Base-by-base conservation (phyloP, 2,329 filamentous ascomycete genomes). In the Stagonosporopsis rhizophila region DNA sequence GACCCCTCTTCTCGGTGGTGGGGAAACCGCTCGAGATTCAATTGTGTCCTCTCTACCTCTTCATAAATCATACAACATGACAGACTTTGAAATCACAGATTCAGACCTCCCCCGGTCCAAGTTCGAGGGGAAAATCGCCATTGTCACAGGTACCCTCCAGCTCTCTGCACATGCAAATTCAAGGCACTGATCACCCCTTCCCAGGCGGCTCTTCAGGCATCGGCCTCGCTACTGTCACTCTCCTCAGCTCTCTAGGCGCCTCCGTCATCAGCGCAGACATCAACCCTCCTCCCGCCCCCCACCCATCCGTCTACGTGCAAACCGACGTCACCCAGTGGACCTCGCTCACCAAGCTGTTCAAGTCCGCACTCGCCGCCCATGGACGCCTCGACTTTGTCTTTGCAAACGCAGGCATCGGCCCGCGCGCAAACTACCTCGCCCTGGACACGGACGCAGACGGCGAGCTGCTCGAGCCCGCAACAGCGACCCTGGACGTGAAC, bases 131-230 rank as follows among this genome's bases (percentile, higher is more conserved):
- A 68, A 68, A 37, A 56, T 68, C 32, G 62, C 54, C 11, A 53
- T 68, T 17, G 47, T 68, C 34, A 68, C 65, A 42, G 65, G 65
- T 68, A 57, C 8, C 0, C 27, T 30, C 4, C 17, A 19, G 15
- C 11, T 25, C 38, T 12, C 41, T 15, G 15, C 28, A 14, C 20
- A 14, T 14, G 12, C 6, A 6, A 15, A 28, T 3, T 5, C 6
- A 25, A 19, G 8, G 3, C 15, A 12, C 49, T 53, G 20, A 50
- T 12, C 47, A 54, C 27, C 2, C 17, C 39, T 20, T 8, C 12
- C 15, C 51, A 80, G 83, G 85, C 52, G 81, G 82, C 54, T 83
- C 82, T 0, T 85, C 83, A 6, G 85, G 85, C 34, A 87, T 87
- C 49, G 85, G 85, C 35, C 78, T 85, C 20, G 82, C 82, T 37